These are phyloP conservation scores for Saccharomycopsis crataegensis DNA, from an alignment of 1,139 yeast genomes.

Conservation along the genomic window DNA sequence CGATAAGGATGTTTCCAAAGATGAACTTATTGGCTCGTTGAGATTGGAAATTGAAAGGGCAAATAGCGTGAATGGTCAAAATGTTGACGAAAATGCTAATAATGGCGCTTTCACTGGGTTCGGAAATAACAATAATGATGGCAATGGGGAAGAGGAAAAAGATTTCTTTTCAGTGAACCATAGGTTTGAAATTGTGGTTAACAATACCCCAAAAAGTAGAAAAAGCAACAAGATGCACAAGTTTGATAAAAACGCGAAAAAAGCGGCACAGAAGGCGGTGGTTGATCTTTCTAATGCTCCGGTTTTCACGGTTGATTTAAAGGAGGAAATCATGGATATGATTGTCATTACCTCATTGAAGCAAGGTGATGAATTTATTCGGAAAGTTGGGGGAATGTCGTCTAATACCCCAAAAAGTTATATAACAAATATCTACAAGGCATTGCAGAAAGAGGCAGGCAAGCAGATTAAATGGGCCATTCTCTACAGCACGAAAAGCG, in stretches of 20 bases:
- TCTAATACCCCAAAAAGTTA: slow-evolving; percentile 67
- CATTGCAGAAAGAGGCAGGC: slow-evolving; percentile 62
- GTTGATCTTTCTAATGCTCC: slow-evolving; percentile 57
- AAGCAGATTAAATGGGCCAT: slow-evolving; percentile 71
- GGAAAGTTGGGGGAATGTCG: slow-evolving; percentile 72
- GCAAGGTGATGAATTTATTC: slow-evolving; percentile 82
- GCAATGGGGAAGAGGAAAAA: background rate
- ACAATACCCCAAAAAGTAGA: slow-evolving; percentile 64
- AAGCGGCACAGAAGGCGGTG: slow-evolving; percentile 50
- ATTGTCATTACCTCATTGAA: slow-evolving; percentile 67
- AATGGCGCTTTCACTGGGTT: background rate
- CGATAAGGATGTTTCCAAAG: slow-evolving; percentile 48
- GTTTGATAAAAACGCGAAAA: slow-evolving; percentile 63
- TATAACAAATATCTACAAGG: slow-evolving; percentile 61
- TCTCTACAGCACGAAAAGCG: slow-evolving; percentile 66
- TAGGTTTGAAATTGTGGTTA: slow-evolving; percentile 36
- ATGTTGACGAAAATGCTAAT: background rate
- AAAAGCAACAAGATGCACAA: slow-evolving; percentile 70
- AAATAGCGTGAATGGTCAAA: background rate
- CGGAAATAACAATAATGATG: background rate
- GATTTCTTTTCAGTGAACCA: slow-evolving; percentile 6
- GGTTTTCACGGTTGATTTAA: slow-evolving; percentile 63
- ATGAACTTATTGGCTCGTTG: slow-evolving; percentile 8
- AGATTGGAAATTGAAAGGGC: background rate
- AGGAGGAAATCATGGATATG: slow-evolving; percentile 80